Conservation (phyloP, 2,329 filamentous ascomycete genomes). For the Pseudonectria foliicola region DNA sequence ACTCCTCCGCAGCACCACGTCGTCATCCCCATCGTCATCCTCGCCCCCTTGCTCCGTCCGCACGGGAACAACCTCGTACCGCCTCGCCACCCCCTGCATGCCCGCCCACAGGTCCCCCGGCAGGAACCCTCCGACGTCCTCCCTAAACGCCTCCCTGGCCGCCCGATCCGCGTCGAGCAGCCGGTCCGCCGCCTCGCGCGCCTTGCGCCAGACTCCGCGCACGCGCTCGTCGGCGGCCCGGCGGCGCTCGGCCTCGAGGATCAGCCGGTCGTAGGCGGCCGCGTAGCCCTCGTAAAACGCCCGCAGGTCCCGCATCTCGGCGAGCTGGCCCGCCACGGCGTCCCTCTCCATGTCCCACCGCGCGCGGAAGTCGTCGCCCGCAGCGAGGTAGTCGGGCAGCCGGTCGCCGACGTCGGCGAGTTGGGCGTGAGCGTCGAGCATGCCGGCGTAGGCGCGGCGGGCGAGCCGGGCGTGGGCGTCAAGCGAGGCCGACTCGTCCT, state of each 20-base stretch:
- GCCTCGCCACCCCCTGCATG: conserved; percentile 52
- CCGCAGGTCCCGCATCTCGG: conserved; percentile 69
- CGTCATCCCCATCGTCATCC: conserved; percentile 4
- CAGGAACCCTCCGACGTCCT: conserved; percentile 77
- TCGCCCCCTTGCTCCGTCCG: conserved; percentile 17
- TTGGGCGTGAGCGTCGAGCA: conserved; percentile 55
- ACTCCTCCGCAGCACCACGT: conserved; percentile 6
- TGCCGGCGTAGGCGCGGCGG: conserved; percentile 44
- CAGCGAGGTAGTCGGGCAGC: conserved; percentile 57
- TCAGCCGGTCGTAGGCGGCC: conserved; percentile 73
- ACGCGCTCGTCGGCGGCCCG: conserved; percentile 67
- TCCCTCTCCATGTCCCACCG: conserved; percentile 71
- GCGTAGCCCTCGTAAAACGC: conserved; percentile 85
- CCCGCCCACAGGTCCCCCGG: conserved; percentile 84
- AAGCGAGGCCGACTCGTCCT: conserved; percentile 59
- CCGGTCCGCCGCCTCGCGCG: conserved; percentile 67
- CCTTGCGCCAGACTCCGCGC: conserved; percentile 66
- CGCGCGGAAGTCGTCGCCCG: conserved; percentile 55
- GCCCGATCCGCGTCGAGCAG: conserved; percentile 65
- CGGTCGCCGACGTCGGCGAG: conserved; percentile 62
- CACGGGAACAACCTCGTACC: conserved; percentile 41
- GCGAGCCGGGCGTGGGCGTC: conserved; percentile 51
- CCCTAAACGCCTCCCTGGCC: conserved; percentile 70
- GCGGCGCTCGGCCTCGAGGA: conserved; percentile 76
- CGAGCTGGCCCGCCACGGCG: conserved; percentile 59